Percentiles rank a stretch among this genome's conserved stretches.
Evolutionary conservation across 2,329 filamentous ascomycete species (phyloP).

Genomic region (Monilinia polystroma): DNA sequence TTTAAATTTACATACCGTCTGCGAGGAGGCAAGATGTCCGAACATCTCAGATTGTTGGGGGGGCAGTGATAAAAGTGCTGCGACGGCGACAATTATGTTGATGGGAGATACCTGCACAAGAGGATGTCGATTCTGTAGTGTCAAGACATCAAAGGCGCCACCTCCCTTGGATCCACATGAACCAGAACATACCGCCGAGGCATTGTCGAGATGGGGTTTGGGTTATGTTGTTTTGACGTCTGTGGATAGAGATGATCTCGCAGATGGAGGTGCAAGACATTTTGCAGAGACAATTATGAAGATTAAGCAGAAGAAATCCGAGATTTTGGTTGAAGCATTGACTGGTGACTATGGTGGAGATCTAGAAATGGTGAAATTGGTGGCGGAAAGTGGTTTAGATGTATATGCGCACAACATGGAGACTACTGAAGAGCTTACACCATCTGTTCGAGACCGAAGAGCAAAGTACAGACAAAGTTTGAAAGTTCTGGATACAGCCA

Average conservation of each 20-base stretch:
- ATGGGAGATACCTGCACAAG: slow-evolving; percentile 99
- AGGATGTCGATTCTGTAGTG: slow-evolving; percentile 94
- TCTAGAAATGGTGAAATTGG: slow-evolving; percentile 78
- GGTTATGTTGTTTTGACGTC: slow-evolving; percentile 94
- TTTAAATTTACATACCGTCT: slow-evolving; percentile 89
- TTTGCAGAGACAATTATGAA: slow-evolving; percentile 92
- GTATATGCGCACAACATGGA: slow-evolving; percentile 98
- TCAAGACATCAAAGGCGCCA: slow-evolving; percentile 79
- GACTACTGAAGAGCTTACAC: slow-evolving; percentile 87
- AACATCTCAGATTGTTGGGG: slow-evolving; percentile 99
- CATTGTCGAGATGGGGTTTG: slow-evolving; percentile 85
- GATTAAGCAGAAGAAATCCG: slow-evolving; percentile 82
- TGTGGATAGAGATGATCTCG: slow-evolving; percentile 90
- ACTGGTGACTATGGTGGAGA: slow-evolving; percentile 88
- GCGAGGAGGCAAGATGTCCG: slow-evolving; percentile 94
- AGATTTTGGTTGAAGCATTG: slow-evolving; percentile 76
- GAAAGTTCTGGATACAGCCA: slow-evolving; percentile 75
- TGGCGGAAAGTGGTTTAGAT: slow-evolving; percentile 85
- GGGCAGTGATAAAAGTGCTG: slow-evolving; percentile 79
- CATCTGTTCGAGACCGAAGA: slow-evolving; percentile 82
- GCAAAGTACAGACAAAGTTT: slow-evolving; percentile 88
- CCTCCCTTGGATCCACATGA: slow-evolving; percentile 89
- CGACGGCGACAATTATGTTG: slow-evolving; percentile 97
- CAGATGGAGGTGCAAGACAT: slow-evolving; percentile 83
- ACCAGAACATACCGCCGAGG: slow-evolving; percentile 94